Percentiles rank a stretch among this genome's conserved stretches.
phyloP scores from a whole-genome alignment of 768 basidiomycete genomes.

The Tricholoma hemisulphureum region DNA sequence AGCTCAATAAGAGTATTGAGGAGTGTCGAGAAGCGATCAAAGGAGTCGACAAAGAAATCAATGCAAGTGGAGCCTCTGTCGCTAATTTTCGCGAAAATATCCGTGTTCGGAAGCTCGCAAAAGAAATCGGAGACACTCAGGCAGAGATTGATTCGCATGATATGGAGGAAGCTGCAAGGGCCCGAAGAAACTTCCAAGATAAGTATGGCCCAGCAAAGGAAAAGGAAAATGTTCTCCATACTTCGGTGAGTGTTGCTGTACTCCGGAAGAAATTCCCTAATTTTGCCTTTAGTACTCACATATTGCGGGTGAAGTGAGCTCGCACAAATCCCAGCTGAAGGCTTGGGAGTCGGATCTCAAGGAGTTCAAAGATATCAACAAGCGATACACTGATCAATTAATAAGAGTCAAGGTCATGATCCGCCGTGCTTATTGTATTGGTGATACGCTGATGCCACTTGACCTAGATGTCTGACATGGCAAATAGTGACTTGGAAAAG shows the following conservation, averaged over 20 bases:
- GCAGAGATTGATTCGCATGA: constrained; percentile 72
- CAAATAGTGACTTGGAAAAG: constrained; percentile 95
- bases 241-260: constrained; percentile 46
- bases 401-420: constrained; percentile 85
- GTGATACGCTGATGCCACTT: neutral
- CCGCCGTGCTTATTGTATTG: neutral
- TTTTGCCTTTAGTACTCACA: constrained; percentile 60
- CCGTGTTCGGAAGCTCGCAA: constrained; percentile 64
- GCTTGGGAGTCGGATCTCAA: constrained; percentile 66
- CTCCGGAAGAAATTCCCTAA: neutral
- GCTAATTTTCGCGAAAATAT: constrained; percentile 82
- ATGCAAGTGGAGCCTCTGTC: constrained; percentile 65
- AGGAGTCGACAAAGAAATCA: constrained; percentile 74
- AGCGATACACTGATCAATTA: constrained; percentile 85
- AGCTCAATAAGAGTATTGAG: constrained; percentile 38
- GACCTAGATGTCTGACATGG: constrained; percentile 91
- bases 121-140: constrained; percentile 66
- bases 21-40: constrained; percentile 43
- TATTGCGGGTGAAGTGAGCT: constrained; percentile 79
- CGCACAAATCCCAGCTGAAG: constrained; percentile 64
- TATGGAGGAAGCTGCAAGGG: constrained; percentile 83
- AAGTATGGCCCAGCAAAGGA: constrained; percentile 71
- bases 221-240: constrained; percentile 69
- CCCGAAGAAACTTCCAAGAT: constrained; percentile 80
- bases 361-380: constrained; percentile 86